These are phyloP conservation scores for Isoetes taiwanensis DNA, from an alignment of 75 land plant genomes.

Conservation along the genomic window DNA sequence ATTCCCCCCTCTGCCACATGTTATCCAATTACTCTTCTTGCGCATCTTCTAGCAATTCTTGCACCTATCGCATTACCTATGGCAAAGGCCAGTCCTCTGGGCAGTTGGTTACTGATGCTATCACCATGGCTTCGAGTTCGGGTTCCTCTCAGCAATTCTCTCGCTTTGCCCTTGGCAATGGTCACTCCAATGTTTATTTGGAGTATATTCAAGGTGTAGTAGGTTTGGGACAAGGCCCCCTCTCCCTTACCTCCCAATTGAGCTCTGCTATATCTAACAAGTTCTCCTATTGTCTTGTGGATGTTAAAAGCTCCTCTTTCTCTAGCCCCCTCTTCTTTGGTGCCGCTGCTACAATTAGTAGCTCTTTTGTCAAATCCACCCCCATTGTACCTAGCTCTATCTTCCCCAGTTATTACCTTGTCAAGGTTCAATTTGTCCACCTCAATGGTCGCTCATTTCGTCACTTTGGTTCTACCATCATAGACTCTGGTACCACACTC, in stretches of 20 bases:
- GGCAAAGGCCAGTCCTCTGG: too few species aligned
- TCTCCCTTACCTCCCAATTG: constrained; percentile 32
- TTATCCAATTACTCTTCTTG: too few species aligned
- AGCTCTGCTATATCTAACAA: constrained; percentile 11
- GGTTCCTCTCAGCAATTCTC: too few species aligned
- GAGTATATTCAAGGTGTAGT: constrained; percentile 24
- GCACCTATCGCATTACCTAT: too few species aligned
- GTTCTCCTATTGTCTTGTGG: constrained; percentile 51
- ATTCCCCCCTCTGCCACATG: too few species aligned
- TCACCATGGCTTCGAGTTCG: too few species aligned
- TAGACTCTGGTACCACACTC: constrained; percentile 68
- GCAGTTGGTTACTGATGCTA: too few species aligned
- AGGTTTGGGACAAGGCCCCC: constrained; percentile 22
- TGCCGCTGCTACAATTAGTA: constrained; percentile 2
- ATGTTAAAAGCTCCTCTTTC: neutral
- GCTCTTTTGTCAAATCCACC: constrained; percentile 37
- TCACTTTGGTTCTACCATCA: constrained; percentile 50
- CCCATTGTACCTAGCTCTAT: constrained; percentile 33
- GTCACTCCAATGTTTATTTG: too few species aligned
- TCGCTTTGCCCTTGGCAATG: too few species aligned
- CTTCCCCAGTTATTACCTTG: constrained; percentile 44
- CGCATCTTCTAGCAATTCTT: too few species aligned
- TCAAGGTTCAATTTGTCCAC: constrained; percentile 19
- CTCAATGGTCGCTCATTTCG: constrained; percentile 34
- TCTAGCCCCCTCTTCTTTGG: constrained; percentile 29